Evolutionary conservation across 129 eudicot genomes (phyloP), one percentile per base, ranked within the genome.

Genomic region (Pseudognaphalium luteoalbum): DNA sequence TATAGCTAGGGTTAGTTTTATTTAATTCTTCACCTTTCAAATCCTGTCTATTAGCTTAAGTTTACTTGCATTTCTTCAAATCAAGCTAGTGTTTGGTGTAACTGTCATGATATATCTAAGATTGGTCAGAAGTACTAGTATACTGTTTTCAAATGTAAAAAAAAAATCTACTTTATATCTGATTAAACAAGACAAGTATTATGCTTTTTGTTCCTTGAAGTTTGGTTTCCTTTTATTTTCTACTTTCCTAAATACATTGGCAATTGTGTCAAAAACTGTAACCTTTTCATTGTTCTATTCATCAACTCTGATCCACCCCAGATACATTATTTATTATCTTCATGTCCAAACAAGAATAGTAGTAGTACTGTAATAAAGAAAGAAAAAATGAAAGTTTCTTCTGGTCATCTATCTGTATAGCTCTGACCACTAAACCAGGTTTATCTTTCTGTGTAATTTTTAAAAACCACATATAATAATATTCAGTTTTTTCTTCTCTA

Each of bases 181-280:
- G 89, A 89, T 87, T 84, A 85, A 87, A 88, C 90, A 72, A 82
- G 87, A 87, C 95, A 81, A 64, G 61, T 72, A 64, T 82, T 78
- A 80, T 91, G 93, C 91, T 82, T 88, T 88, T 84, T 87, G 88
- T 76, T 80, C 88, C 92, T 89, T 83, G 88, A 80, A 83, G 87
- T 87, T 85, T 88, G 90, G 83, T 78, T 57, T 77, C 73, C 32
- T 77, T 68, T 19, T 69, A 51, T 74, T 29, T 12, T 30, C 59
- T 57, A 3, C 50, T 56, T 56, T 11, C 56, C 68, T 41, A n/a
- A 57, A 68, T 70, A 78, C 80, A 80, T 83, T 73, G 86, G 88
- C 83, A 79, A 52, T 44, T 83, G 90, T 83, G 89, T 78, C 81
- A 78, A 80, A 41, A 25, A 73, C 82, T 59, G 67, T n/a, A 77